Base-by-base conservation (phyloP, 148 eudicot genomes). In the Cornus suecica region DNA sequence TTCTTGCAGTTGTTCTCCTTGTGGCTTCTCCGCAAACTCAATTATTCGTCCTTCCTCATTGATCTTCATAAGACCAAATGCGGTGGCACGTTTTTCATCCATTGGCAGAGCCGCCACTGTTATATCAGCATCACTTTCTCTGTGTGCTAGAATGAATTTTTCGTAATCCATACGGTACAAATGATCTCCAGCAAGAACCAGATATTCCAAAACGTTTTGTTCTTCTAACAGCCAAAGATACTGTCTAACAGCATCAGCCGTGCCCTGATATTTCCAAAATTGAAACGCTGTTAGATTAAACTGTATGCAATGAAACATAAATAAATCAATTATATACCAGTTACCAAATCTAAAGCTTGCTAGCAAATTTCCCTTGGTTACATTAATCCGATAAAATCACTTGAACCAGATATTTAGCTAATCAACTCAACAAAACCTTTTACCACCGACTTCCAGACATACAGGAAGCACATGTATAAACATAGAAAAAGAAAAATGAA, bases 151-250 rank as follows among this genome's bases (percentile, higher is more conserved):
- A 79, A 94, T 81, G 76, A 94, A 94, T 58, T 66, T 89, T 83
- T 90, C 96, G 68, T 94, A 94, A 83, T 94, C 98, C 98, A 94
- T 94, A 68, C 97, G 88, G 30, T 94, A 94, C 82, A 94, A 80
- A 84, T 94, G 98, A 79, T 94, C 98, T 66, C 98, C 98, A 81
- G 98, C 96, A 78, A 94, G 92, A 88, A 94, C 79, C 76, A 94
- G 82, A 79, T 56, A 92, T 72, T 94, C 97, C 28, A 92, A 73
- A 76, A 94, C 91, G 87, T 90, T 85, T 70, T 94, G 97, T 83
- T 92, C 98, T 81, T 94, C 98, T 71, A 94, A 94, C 28, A 94
- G 86, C 98, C 98, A 93, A 68, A 89, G 70, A 66, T 86, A 93
- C 56, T 93, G 98, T 72, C 98, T 88, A 63, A 93, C 98, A 29